Evolutionary conservation across 2,329 filamentous ascomycete species (phyloP), one percentile per base, ranked within the genome.

Genomic region (Simplicillium aogashimaense): DNA sequence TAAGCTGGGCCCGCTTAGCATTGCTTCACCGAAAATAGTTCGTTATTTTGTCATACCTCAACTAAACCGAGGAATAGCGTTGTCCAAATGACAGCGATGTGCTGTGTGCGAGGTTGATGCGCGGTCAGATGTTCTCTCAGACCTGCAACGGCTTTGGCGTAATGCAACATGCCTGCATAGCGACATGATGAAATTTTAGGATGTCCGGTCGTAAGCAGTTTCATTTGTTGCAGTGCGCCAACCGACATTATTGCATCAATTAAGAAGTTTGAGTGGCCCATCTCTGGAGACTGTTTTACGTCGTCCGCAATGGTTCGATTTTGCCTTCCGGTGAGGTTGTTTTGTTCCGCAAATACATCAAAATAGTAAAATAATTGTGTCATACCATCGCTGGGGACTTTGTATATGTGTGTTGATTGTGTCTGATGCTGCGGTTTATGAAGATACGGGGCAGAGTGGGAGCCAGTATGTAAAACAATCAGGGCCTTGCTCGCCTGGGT

Each of bases 11-110:
- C 1, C 15, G 9, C 14, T 11, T 37, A 25, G 20, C 20, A 8
- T 36, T 18, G n/a, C 25, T 13, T 33, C n/a, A 3, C 11, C 29
- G 1, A 10, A 3, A 3, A n/a, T 5, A 1, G 6, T 25, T 25
- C 20, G 5, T 9, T 25, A 25, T 9, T 9, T 5, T 9, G 9
- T 25, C 43, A 15, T 6, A 61, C 59, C 47, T 63, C 59, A 8
- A 61, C 62, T 1, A 62, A 36, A 0, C 59, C 59, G 0, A 62
- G 43, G 1, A 60, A 35, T 3, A 60, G 46, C 0, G 59, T 62
- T 0, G 59, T 53, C 59, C 59, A 63, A 0, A 61, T 37, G 7
- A 30, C 32, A 29, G 35, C 30, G 29, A 40, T 39, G 17, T 32
- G 40, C 15, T 28, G 43, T 18, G 20, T 10, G 5, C 6, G 20